phyloP scores from a whole-genome alignment of 108 stramenopile genomes.

The Pseudonitzschia multistriata region DNA sequence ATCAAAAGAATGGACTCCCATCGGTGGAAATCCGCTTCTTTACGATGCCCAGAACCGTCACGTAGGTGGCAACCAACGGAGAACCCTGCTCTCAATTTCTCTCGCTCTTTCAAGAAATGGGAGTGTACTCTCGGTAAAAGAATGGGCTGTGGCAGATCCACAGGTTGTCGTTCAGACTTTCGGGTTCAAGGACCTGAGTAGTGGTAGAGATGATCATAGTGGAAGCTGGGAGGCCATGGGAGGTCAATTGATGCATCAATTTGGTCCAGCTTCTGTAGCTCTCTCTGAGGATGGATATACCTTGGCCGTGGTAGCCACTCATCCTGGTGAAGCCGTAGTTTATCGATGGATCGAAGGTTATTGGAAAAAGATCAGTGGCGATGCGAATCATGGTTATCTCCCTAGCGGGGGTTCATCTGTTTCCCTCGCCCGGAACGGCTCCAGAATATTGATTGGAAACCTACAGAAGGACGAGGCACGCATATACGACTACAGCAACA shows the following conservation, averaged over 20 bases:
- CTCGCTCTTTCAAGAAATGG: slow-evolving; percentile 10
- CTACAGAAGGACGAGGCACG: not conserved
- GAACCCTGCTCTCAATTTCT: slow-evolving; percentile 7
- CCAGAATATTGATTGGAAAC: slow-evolving; percentile 9
- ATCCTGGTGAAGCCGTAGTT: not conserved
- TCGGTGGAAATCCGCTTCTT: not conserved
- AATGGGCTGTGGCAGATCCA: slow-evolving; percentile 4
- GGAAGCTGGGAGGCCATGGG: not conserved
- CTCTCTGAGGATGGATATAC: slow-evolving; percentile 9
- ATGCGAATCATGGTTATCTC: not conserved
- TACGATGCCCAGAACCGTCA: not conserved
- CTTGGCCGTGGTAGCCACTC: not conserved
- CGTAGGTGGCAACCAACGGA: too few relatives aligned
- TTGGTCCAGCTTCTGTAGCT: slow-evolving; percentile 9
- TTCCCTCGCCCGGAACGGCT: slow-evolving; percentile 6
- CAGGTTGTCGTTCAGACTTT: slow-evolving; percentile 6
- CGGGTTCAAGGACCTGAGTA: not conserved
- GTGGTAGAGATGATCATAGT: not conserved
- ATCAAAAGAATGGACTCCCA: slow-evolving; percentile 6
- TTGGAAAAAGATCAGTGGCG: not conserved
- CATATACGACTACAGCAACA: slow-evolving; percentile 10
- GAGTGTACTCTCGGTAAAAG: not conserved
- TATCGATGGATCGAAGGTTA: not conserved
- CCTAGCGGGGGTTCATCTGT: slow-evolving; percentile 19
- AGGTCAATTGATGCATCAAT: not conserved